Evolutionary conservation across 192 early-diverging fungal species (phyloP), one percentile per base, ranked within the genome.

Genomic region (Umbelopsis sp.): DNA sequence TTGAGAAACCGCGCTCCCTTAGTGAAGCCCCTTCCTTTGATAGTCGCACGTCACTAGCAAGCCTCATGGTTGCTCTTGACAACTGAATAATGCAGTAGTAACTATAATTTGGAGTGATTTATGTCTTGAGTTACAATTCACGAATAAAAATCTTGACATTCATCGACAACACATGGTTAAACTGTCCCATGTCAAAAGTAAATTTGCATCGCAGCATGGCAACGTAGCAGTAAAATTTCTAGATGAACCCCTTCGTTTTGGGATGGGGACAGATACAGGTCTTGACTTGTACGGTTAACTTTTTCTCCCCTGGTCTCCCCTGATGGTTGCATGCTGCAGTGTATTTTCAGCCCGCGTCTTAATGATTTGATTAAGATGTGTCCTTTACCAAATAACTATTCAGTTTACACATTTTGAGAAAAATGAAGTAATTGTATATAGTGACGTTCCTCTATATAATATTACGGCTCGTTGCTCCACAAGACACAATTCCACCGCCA

Each of bases 1-100:
- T 62, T 62, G 56, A 62, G 56, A 62, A 62, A 62, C 56, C 56
- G 56, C 56, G 56, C 56, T 62, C 56, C 56, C 56, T 34, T 62
- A 7, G 25, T 62, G 5, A 31, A 26, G 34, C 56, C 56, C 56
- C 31, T 62, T 62, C 56, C 56, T 34, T 32, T 17, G 56, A 29
- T 62, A 62, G 56, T 26, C 56, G 25, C 56, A 62, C 32, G 56
- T 32, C 56, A 14, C 14, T 62, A 62, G 56, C 56, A 62, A 62
- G 56, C 56, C 56, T 62, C 56, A 62, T 62, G 56, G 56, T 62
- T 31, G 56, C 56, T 62, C 17, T 62, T 62, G 56, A 32, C 56
- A 62, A 62, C 26, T 31, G 56, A 62, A 62, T 31, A 32, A 62
- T 36, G 56, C 56, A 62, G 56, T 9, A 62, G 56, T 31, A 8